These are phyloP conservation scores for Saururus chinensis DNA, from an alignment of 164 flowering plant genomes.

Conservation along the genomic window DNA sequence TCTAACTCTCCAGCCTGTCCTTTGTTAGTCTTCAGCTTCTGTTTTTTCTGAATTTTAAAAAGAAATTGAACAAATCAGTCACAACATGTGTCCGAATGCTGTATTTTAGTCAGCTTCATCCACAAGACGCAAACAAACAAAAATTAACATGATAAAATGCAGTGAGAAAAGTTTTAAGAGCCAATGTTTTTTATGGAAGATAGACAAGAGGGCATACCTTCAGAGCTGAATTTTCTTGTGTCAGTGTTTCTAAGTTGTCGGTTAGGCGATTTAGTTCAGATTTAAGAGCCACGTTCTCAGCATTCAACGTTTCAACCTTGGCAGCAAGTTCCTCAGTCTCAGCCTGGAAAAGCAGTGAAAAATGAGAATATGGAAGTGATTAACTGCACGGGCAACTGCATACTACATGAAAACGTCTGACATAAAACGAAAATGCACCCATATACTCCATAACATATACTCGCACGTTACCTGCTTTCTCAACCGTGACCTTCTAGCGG, in stretches of 20 bases:
- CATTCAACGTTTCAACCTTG: constrained; percentile 56
- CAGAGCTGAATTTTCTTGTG: constrained; percentile 49
- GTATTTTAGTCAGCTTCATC: too few species aligned
- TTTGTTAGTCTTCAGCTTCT: constrained; percentile 33
- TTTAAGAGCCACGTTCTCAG: constrained; percentile 60
- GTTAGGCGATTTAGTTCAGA: constrained; percentile 49
- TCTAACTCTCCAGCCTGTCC: constrained; percentile 17
- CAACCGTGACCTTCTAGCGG: constrained; percentile 92
- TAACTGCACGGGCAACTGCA: neutral
- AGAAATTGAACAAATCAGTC: neutral
- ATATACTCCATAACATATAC: too few species aligned
- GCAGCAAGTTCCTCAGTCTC: constrained; percentile 77
- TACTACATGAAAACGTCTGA: neutral
- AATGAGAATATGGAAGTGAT: neutral
- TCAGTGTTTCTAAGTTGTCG: constrained; percentile 55
- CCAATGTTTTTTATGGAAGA: neutral
- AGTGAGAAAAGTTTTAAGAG: neutral
- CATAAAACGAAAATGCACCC: neutral
- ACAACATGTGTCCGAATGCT: neutral
- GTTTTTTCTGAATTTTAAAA: neutral
- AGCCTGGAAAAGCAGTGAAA: constrained; percentile 32
- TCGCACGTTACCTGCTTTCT: constrained; percentile 68
- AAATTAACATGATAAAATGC: neutral
- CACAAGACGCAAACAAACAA: neutral
- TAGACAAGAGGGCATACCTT: constrained; percentile 29